Evolutionary conservation across 1,284 basidiomycete species (phyloP).

Genomic region (Hymenochaete sp.): DNA sequence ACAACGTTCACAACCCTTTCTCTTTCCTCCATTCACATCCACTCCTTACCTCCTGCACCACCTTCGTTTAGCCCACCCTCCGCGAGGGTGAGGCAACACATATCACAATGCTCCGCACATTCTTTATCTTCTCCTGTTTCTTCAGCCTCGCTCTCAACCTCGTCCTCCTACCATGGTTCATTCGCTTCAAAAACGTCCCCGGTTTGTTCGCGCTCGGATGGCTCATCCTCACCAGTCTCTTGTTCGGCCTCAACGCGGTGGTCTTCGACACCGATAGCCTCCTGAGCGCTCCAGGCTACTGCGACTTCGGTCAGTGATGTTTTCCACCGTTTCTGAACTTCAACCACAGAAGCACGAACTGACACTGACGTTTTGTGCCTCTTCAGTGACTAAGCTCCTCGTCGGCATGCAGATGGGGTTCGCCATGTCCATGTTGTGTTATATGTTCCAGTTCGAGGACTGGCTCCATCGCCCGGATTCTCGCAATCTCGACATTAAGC

Average conservation of each 20-base stretch:
- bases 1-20: background rate
- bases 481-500: conserved; percentile 27
- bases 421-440: conserved; percentile 49
- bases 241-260: conserved; percentile 45
- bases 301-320: conserved; percentile 49
- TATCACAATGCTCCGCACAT: background rate
- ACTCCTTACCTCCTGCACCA: background rate
- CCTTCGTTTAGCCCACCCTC: background rate
- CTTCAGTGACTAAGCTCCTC: conserved; percentile 35
- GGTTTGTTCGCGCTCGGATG: conserved; percentile 47
- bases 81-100: background rate
- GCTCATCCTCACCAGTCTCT: conserved; percentile 44
- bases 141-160: conserved; percentile 28
- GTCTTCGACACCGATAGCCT: conserved; percentile 46
- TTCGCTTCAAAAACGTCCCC: conserved; percentile 48
- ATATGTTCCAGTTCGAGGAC: conserved; percentile 14
- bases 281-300: conserved; percentile 47
- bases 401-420: conserved; percentile 41
- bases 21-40: background rate
- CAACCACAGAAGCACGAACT: background rate
- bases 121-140: background rate
- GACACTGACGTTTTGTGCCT: conserved; percentile 6
- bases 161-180: conserved; percentile 34
- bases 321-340: background rate
- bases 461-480: conserved; percentile 27